A percentile compares a stretch with the other conserved stretches of the same genome.
These are phyloP conservation scores for Lunasporangiospora selenospora DNA, from an alignment of 192 early-diverging fungal species.

Conservation along the genomic window DNA sequence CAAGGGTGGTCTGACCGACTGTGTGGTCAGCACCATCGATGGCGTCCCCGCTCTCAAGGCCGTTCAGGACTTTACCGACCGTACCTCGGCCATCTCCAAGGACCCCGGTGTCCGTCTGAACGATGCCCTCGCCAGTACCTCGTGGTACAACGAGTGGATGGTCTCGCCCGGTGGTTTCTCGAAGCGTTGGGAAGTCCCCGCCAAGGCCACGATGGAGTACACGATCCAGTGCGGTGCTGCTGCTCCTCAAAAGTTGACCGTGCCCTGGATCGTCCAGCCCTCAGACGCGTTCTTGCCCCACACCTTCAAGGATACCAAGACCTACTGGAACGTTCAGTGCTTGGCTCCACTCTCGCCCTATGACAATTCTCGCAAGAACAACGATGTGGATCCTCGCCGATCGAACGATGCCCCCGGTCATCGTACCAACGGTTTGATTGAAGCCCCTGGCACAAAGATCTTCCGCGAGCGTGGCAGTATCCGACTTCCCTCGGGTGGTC, in stretches of 20 bases:
- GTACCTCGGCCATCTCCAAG: slow-evolving; percentile 33
- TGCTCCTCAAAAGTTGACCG: slow-evolving; percentile 7
- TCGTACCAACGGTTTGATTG: not conserved
- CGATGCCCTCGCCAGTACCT: slow-evolving; percentile 22
- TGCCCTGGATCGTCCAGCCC: slow-evolving; percentile 11
- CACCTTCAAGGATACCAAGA: slow-evolving; percentile 14
- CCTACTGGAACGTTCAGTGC: slow-evolving; percentile 33
- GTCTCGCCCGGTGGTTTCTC: slow-evolving; percentile 25
- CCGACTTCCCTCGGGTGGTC: not conserved
- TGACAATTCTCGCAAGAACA: not conserved
- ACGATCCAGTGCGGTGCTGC: slow-evolving; percentile 21
- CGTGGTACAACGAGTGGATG: slow-evolving; percentile 14
- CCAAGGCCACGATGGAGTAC: slow-evolving; percentile 19
- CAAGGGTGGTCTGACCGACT: slow-evolving; percentile 19
- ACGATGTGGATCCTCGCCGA: not conserved
- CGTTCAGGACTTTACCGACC: slow-evolving; percentile 30
- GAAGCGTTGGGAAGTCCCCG: slow-evolving; percentile 21
- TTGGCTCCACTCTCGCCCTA: not conserved
- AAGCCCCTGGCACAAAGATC: slow-evolving; percentile 7
- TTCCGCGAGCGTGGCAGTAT: slow-evolving; percentile 25
- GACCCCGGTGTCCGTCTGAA: slow-evolving; percentile 48
- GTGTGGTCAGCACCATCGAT: slow-evolving; percentile 27
- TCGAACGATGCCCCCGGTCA: not conserved
- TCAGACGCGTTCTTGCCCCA: slow-evolving; percentile 8
- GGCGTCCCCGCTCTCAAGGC: slow-evolving; percentile 34